Percentiles rank a stretch among this genome's conserved stretches.
Conservation (phyloP, 1,284 basidiomycete species). For the Boletus holoroseus region DNA sequence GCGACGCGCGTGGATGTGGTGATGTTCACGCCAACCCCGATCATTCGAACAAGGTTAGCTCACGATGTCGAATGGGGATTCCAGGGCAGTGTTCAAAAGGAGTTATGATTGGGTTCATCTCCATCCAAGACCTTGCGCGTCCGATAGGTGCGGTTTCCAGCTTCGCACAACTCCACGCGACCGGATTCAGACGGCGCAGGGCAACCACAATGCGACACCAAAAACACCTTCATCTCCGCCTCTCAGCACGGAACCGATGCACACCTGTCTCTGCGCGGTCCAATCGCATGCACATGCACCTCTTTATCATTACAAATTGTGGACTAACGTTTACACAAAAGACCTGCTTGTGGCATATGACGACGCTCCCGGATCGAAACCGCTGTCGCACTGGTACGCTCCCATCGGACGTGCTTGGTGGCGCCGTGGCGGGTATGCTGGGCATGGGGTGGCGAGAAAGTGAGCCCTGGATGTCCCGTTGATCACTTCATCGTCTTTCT, state of each 20-base stretch:
- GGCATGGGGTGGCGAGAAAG: slow-evolving; percentile 17
- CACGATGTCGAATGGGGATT: slow-evolving; percentile 19
- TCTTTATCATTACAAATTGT: slow-evolving; percentile 22
- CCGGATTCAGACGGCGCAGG: slow-evolving; percentile 21
- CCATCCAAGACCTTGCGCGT: slow-evolving; percentile 12
- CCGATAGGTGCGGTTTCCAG: slow-evolving; percentile 18
- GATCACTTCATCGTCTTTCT: slow-evolving; percentile 20
- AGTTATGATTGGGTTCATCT: slow-evolving; percentile 6
- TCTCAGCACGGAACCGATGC: slow-evolving; percentile 16
- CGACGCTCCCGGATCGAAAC: slow-evolving; percentile 26
- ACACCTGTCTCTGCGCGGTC: not conserved
- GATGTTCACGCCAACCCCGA: slow-evolving; percentile 17
- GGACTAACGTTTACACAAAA: slow-evolving; percentile 4
- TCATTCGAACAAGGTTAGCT: slow-evolving; percentile 35
- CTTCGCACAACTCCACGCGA: slow-evolving; percentile 9
- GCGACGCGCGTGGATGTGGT: slow-evolving; percentile 2
- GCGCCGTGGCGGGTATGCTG: slow-evolving; percentile 17
- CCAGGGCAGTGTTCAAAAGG: slow-evolving; percentile 16
- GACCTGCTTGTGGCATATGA: slow-evolving; percentile 4
- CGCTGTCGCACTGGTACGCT: slow-evolving; percentile 5
- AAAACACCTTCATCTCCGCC: slow-evolving; percentile 30
- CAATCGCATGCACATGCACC: slow-evolving; percentile 2
- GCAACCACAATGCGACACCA: slow-evolving; percentile 2
- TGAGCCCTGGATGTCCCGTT: slow-evolving; percentile 19
- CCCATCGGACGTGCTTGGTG: slow-evolving; percentile 26